Base-by-base conservation (phyloP, 1,284 basidiomycete genomes). In the Hemileia vastatrix region DNA sequence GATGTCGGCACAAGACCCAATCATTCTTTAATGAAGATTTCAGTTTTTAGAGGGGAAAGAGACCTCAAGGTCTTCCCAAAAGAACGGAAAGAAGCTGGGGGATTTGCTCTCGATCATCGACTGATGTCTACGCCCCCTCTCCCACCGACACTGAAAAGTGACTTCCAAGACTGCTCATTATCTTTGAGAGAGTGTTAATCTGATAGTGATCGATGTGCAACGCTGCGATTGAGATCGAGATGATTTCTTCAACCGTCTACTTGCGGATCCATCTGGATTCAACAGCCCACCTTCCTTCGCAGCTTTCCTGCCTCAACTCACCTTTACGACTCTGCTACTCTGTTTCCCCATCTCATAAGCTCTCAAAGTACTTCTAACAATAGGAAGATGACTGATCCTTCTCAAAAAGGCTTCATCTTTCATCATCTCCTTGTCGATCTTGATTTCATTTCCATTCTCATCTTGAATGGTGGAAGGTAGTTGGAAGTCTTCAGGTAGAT, bases 291-390 rank as follows among this genome's bases (percentile, higher is more conserved):
- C n/a, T n/a, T n/a, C n/a, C n/a, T n/a, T n/a, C n/a, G n/a, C n/a
- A n/a, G n/a, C n/a, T n/a, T n/a, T n/a, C n/a, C n/a, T n/a, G n/a
- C n/a, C n/a, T n/a, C n/a, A 9, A 63, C 72, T 24, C 52, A 77
- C 86, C 80, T 89, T 88, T 69, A 89, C 86, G 33, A 89, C 84
- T 49, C 85, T 79, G 31, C 86, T 88, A 66, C 82, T 84, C 23
- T 85, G 85, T 75, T 88, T 88, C 54, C 83, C 83, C 50, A 86
- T 82, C 72, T 87, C 86, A 71, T 89, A 89, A 8, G 82, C 84
- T 19, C 83, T 78, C 33, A 88, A 71, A 0, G 86, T 86, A 15
- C 83, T 83, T 65, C 82, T 83, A n/a, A 90, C 83, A 51, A 88
- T 72, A 0, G 83, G 83, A 4, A 82, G 63, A 36, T 75, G 76